Percentiles rank a stretch among this genome's conserved stretches.
phyloP scores from a whole-genome alignment of 139 green algal species.

The Chlamydomonas sp. region DNA sequence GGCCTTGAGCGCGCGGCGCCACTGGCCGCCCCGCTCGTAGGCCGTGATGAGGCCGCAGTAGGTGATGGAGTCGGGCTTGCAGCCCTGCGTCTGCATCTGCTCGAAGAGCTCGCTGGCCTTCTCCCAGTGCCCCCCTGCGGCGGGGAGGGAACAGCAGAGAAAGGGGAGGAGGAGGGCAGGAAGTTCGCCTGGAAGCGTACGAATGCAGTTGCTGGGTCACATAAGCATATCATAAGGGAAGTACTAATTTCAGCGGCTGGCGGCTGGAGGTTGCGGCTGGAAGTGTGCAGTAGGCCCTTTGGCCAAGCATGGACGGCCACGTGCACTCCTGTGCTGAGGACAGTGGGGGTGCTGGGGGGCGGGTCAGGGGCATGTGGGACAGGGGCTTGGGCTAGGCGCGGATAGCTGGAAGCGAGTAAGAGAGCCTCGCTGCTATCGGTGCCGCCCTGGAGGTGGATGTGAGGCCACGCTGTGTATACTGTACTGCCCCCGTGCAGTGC shows the following conservation, averaged over 20 bases:
- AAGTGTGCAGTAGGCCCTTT: too few relatives aligned
- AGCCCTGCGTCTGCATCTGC: constrained; percentile 76
- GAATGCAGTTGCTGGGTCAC: too few relatives aligned
- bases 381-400: too few relatives aligned
- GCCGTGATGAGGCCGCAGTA: constrained; percentile 80
- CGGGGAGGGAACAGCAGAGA: background rate
- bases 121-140: constrained; percentile 79
- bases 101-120: constrained; percentile 82
- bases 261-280: too few relatives aligned
- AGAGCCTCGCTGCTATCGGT: background rate
- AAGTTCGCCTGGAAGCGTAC: too few relatives aligned
- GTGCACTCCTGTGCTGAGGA: too few relatives aligned
- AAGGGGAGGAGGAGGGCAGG: background rate
- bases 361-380: too few relatives aligned
- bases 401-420: too few relatives aligned
- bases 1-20: constrained; percentile 64
- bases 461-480: background rate
- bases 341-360: too few relatives aligned
- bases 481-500: background rate
- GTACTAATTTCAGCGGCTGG: too few relatives aligned
- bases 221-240: too few relatives aligned
- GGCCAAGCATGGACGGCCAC: too few relatives aligned
- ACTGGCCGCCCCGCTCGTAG: constrained; percentile 70
- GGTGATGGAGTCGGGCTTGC: constrained; percentile 80
- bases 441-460: background rate